A percentile compares a stretch with the other conserved stretches of the same genome.
These are phyloP conservation scores for Fomitiporia mediterranea DNA, from an alignment of 1,284 basidiomycete species.

Conservation along the genomic window DNA sequence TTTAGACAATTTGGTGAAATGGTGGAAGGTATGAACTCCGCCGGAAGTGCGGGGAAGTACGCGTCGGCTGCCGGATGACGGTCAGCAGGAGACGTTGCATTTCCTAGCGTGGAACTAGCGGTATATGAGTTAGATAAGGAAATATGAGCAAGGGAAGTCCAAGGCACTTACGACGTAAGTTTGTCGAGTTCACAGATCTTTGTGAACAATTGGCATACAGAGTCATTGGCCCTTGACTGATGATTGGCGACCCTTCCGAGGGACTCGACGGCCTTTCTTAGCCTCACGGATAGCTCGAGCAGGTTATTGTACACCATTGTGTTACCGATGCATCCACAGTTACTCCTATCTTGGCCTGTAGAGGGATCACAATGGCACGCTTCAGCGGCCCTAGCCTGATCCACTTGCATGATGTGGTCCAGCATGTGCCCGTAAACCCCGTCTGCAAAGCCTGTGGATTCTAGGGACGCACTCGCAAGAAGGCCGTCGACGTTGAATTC, in stretches of 20 bases:
- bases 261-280: slow-evolving; percentile 53
- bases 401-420: slow-evolving; percentile 19
- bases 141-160: not conserved
- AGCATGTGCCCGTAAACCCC: slow-evolving; percentile 21
- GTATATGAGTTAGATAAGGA: not conserved
- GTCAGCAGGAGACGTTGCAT: slow-evolving; percentile 14
- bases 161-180: slow-evolving; percentile 47
- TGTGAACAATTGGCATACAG: slow-evolving; percentile 46
- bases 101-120: slow-evolving; percentile 12
- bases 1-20: slow-evolving; percentile 15
- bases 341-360: slow-evolving; percentile 25
- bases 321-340: slow-evolving; percentile 58
- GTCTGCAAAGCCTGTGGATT: slow-evolving; percentile 13
- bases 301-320: slow-evolving; percentile 47
- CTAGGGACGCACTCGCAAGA: slow-evolving; percentile 1
- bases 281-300: slow-evolving; percentile 56
- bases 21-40: slow-evolving; percentile 6
- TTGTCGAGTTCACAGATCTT: slow-evolving; percentile 52
- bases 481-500: slow-evolving; percentile 11
- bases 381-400: slow-evolving; percentile 3
- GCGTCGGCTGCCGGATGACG: slow-evolving; percentile 3
- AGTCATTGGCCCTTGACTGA: slow-evolving; percentile 31
- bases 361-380: slow-evolving; percentile 21
- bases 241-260: slow-evolving; percentile 49
- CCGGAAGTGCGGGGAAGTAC: slow-evolving; percentile 8